Conservation (phyloP, 805 yeast species). For the Tetrapisispora arboricola region DNA sequence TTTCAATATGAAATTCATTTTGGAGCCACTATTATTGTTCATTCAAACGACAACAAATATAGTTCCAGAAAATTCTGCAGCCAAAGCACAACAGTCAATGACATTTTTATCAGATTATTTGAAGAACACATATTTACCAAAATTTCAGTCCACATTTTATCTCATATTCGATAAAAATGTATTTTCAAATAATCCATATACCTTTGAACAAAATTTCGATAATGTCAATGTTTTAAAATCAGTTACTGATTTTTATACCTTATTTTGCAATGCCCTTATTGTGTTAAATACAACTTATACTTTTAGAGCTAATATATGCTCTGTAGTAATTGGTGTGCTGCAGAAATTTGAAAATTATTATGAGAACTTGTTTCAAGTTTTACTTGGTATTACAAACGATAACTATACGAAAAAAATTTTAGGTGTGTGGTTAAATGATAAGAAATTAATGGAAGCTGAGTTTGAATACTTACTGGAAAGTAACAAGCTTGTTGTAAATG, state of each 20-base stretch:
- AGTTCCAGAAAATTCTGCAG: slow-evolving; percentile 22
- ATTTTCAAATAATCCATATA: slow-evolving; percentile 31
- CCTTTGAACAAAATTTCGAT: slow-evolving; percentile 27
- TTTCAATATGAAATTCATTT: slow-evolving; percentile 67
- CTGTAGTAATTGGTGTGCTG: slow-evolving; percentile 29
- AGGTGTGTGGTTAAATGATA: slow-evolving; percentile 30
- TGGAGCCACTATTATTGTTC: slow-evolving; percentile 64
- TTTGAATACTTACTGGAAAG: slow-evolving; percentile 21
- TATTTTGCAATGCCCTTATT: slow-evolving; percentile 21
- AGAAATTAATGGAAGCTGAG: slow-evolving; percentile 26
- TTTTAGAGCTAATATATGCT: slow-evolving; percentile 47
- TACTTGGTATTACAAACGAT: slow-evolving; percentile 18
- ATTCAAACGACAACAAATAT: slow-evolving; percentile 45
- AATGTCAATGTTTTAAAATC: slow-evolving; percentile 24
- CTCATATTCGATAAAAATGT: slow-evolving; percentile 41
- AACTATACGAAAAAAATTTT: slow-evolving; percentile 19
- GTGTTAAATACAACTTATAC: slow-evolving; percentile 28
- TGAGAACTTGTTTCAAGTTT: slow-evolving; percentile 23
- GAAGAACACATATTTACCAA: slow-evolving; percentile 53
- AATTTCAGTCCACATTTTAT: slow-evolving; percentile 47
- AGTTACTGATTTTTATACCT: slow-evolving; percentile 20
- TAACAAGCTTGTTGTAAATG: slow-evolving; percentile 16
- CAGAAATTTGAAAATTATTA: slow-evolving; percentile 31
- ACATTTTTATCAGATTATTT: slow-evolving; percentile 54
- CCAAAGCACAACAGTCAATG: slow-evolving; percentile 25